Evolutionary conservation across 2,329 filamentous ascomycete species (phyloP), one percentile per base, ranked within the genome.

Genomic region (Stromatinia cepivora): DNA sequence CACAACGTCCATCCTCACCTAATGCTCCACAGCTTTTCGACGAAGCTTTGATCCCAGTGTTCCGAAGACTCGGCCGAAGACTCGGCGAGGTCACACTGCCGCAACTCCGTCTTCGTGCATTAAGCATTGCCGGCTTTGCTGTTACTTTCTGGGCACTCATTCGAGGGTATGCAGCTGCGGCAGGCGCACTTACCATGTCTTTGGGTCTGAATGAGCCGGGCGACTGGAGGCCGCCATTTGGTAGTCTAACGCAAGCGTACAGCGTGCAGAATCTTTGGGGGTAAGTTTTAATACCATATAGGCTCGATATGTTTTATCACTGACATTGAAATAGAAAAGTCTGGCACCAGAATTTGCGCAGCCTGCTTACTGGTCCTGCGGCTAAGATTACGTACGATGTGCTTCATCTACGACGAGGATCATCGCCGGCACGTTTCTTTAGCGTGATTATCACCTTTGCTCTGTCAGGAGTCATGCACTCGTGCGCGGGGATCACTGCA

Each of bases 281-380:
- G 22, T 59, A 6, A 25, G 57, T 42, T 59, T 59, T n/a, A 13
- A 13, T 42, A 1, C 5, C 13, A n/a, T 59, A 6, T 59, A 22
- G n/a, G 15, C 28, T 45, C 15, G 22, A 22, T 0, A 15, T 59
- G 15, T 59, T 45, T 45, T 59, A 59, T 42, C 13, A 20, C 10
- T 59, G 20, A 59, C 36, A 39, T 11, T 15, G 9, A 13, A 59
- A 59, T 13, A 59, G 57, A 15, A 59, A 59, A 25, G 36, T 59
- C 17, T 59, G 57, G 57, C 57, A 59, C 45, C 57, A 59, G n/a
- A 59, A 61, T 46, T 11, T 61, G 13, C 57, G 57, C 57, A 59
- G 57, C n/a, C 34, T 59, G 3, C 57, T 59, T 10, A 59, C 57
- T 2, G 57, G 36, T 9, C 57, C 57, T 20, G 57, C 22, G 4